These are phyloP conservation scores for Senna siamea DNA, from an alignment of 306 rosid species.

Conservation along the genomic window DNA sequence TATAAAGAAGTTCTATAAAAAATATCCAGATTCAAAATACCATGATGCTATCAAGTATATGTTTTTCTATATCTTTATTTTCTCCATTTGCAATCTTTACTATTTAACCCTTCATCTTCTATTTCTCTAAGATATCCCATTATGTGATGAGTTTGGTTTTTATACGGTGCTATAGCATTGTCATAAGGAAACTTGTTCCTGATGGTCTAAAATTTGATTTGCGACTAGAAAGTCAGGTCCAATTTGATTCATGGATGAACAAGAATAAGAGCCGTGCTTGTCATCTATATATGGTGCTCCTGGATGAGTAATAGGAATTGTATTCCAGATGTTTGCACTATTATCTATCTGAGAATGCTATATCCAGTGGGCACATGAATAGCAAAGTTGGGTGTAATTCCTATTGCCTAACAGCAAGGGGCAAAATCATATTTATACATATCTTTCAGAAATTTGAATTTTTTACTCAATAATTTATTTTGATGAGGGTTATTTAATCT, in stretches of 20 bases:
- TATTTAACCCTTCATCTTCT: conserved; percentile 12
- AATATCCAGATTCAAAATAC: conserved; percentile 73
- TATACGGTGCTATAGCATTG: neutral
- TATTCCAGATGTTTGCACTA: neutral
- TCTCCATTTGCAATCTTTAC: conserved; percentile 16
- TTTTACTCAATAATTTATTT: conserved; percentile 5
- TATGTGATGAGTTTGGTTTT: conserved; percentile 30
- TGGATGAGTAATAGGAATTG: conserved; percentile 16
- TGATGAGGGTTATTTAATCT: conserved; percentile 3
- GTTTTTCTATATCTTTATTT: conserved; percentile 31
- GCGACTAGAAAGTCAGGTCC: conserved; percentile 16
- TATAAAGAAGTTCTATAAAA: conserved; percentile 69
- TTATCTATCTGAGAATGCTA: neutral
- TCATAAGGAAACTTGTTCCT: conserved; percentile 14
- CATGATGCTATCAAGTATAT: conserved; percentile 76
- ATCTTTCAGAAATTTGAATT: conserved; percentile 11
- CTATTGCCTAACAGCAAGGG: neutral
- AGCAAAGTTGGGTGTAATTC: neutral
- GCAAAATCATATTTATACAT: neutral
- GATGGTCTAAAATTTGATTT: conserved; percentile 17
- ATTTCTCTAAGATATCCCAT: neutral
- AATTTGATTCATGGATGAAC: conserved; percentile 18
- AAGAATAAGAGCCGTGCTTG: neutral
- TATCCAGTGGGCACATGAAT: neutral
- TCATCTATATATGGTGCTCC: conserved; percentile 17